These are phyloP conservation scores for Lotus japonicus DNA, from an alignment of 306 rosid species.

Conservation along the genomic window DNA sequence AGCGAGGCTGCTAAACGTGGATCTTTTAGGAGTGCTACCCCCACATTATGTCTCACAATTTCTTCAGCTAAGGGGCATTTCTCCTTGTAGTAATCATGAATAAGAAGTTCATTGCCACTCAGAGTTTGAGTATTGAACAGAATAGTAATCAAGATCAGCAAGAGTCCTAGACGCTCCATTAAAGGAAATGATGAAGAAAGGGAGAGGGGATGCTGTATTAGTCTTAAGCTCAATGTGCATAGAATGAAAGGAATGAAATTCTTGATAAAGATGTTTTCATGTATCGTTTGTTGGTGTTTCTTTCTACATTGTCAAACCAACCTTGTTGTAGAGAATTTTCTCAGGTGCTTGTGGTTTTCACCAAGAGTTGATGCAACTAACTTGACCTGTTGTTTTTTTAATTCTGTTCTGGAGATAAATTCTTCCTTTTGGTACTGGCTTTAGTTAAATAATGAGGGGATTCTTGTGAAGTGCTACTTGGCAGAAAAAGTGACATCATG, in stretches of 20 bases:
- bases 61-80: constrained; percentile 65
- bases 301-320: constrained; percentile 49
- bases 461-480: neutral
- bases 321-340: constrained; percentile 15
- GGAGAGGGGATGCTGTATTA: neutral
- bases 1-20: constrained; percentile 85
- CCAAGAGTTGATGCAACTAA: constrained; percentile 66
- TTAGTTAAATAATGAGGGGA: neutral
- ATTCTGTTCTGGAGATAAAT: neutral
- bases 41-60: constrained; percentile 55
- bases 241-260: neutral
- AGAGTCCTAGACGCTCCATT: constrained; percentile 28
- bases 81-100: constrained; percentile 58
- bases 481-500: neutral
- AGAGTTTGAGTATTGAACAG: constrained; percentile 22
- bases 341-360: constrained; percentile 19
- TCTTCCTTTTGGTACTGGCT: constrained; percentile 8
- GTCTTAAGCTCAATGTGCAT: neutral
- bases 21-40: constrained; percentile 49
- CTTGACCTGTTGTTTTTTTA: constrained; percentile 32
- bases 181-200: constrained; percentile 17
- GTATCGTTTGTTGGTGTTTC: constrained; percentile 5
- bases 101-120: constrained; percentile 36
- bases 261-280: constrained; percentile 18
- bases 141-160: constrained; percentile 19